These are phyloP conservation scores for Penicillium daleae DNA, from an alignment of 495 filamentous ascomycete genomes.

Conservation along the genomic window DNA sequence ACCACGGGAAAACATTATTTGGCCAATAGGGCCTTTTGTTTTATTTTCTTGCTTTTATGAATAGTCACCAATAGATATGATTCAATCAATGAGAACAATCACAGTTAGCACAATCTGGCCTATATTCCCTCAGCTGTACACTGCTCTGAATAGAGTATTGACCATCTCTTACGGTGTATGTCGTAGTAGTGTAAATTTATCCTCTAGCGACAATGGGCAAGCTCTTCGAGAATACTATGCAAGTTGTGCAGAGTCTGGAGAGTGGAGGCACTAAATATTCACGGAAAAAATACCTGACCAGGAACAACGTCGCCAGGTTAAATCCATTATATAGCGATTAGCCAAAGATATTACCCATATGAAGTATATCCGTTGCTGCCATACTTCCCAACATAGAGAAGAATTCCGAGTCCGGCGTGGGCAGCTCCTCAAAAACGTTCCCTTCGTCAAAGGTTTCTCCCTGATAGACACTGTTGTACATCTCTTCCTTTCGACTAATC, in stretches of 20 bases:
- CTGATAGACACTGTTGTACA: neutral
- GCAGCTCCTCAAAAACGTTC: neutral
- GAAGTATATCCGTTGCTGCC: neutral
- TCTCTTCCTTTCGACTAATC: neutral
- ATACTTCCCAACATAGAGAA: neutral
- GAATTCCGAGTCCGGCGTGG: neutral
- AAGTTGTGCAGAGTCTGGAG: too few relatives aligned
- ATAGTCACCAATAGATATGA: conserved; percentile 29
- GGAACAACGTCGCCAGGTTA: neutral
- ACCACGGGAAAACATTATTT: conserved; percentile 12
- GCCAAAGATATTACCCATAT: neutral
- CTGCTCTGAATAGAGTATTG: too few relatives aligned
- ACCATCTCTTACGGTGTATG: too few relatives aligned
- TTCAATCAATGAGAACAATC: conserved; percentile 21
- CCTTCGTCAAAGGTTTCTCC: neutral
- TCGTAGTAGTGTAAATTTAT: too few relatives aligned
- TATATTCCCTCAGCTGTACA: too few relatives aligned
- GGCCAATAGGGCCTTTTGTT: neutral
- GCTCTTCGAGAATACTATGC: too few relatives aligned
- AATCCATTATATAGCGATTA: neutral
- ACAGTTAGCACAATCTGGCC: neutral
- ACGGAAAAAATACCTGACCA: neutral
- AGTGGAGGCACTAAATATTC: too few relatives aligned
- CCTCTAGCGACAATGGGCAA: too few relatives aligned
- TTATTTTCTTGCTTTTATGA: conserved; percentile 6